Percentiles rank a stretch among this genome's conserved stretches.
phyloP scores from a whole-genome alignment of 768 basidiomycete genomes.

The Lentinula sp. region DNA sequence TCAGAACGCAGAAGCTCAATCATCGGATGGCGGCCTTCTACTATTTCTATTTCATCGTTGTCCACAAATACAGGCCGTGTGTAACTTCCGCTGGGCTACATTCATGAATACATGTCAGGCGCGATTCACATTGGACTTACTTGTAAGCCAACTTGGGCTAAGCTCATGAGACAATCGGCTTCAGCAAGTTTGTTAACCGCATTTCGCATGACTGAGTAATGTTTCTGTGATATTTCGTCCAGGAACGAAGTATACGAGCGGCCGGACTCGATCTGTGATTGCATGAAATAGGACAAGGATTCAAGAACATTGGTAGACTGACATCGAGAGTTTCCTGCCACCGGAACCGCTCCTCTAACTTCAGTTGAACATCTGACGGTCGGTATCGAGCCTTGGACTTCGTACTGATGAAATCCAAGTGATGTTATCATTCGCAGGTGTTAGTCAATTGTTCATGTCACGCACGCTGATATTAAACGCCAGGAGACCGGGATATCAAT shows the following conservation, averaged over 20 bases:
- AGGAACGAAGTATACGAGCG: slow-evolving; percentile 66
- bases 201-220: slow-evolving; percentile 69
- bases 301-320: background rate
- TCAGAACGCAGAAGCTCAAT: slow-evolving; percentile 71
- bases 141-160: slow-evolving; percentile 74
- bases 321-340: slow-evolving; percentile 65
- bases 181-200: slow-evolving; percentile 76
- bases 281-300: background rate
- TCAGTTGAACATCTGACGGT: slow-evolving; percentile 55
- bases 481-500: slow-evolving; percentile 52
- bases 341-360: slow-evolving; percentile 68
- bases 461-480: slow-evolving; percentile 61
- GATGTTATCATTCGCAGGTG: too few relatives aligned
- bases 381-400: slow-evolving; percentile 69
- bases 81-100: slow-evolving; percentile 38
- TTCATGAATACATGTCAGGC: background rate
- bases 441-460: too few relatives aligned
- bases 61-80: slow-evolving; percentile 71
- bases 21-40: slow-evolving; percentile 90
- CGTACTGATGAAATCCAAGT: slow-evolving; percentile 40
- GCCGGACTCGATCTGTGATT: slow-evolving; percentile 47
- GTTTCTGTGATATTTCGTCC: slow-evolving; percentile 54
- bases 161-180: slow-evolving; percentile 82
- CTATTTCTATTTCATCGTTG: slow-evolving; percentile 63
- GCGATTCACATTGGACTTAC: background rate